Evolutionary conservation across 768 basidiomycete species (phyloP), one percentile per base, ranked within the genome.

Genomic region (Phylloporus scabripes): DNA sequence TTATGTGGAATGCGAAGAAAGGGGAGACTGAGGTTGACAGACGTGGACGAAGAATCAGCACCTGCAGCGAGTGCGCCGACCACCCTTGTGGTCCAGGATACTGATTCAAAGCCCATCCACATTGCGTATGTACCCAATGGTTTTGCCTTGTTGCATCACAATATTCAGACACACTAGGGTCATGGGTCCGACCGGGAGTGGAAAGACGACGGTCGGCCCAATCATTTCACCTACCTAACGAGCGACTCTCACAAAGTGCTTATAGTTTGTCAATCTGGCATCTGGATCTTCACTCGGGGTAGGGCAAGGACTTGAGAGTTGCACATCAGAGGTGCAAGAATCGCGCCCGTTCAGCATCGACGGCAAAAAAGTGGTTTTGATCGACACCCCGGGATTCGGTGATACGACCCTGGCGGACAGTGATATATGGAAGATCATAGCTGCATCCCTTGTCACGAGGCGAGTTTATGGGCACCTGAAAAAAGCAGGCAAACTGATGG

Each of bases 371-470:
- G 68, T 82, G 14, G 68, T 70, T 3, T 63, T 83, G n/a, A 71
- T 83, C 44, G 81, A 83, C 53, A 82, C 81, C 0, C 81, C 81
- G 3, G 81, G 81, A 0, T 82, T 82, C 49, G 81, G 81, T 48
- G 79, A 82, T 54, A 76, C 79, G 1, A 58, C 58, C 11, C 63
- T 68, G 50, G 70, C 70, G 45, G 79, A 80, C 52, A 70, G 72
- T 1, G 77, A 76, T 18, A 70, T 81, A 21, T 62, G 80, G 45
- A 72, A 68, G 42, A 72, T 73, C 63, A 79, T 80, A 38, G 72
- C 78, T 54, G 72, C 38, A 11, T 68, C 65, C n/a, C 49, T 66
- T 17, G 58, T 64, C 36, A 56, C 58, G 4, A 66, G 57, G 65
- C 57, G 36, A 45, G 64, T 12, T 8, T 28, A 17, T 5, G 1